These are phyloP conservation scores for Globisporangium carolinianum DNA, from an alignment of 352 stramenopile genomes.

Conservation along the genomic window DNA sequence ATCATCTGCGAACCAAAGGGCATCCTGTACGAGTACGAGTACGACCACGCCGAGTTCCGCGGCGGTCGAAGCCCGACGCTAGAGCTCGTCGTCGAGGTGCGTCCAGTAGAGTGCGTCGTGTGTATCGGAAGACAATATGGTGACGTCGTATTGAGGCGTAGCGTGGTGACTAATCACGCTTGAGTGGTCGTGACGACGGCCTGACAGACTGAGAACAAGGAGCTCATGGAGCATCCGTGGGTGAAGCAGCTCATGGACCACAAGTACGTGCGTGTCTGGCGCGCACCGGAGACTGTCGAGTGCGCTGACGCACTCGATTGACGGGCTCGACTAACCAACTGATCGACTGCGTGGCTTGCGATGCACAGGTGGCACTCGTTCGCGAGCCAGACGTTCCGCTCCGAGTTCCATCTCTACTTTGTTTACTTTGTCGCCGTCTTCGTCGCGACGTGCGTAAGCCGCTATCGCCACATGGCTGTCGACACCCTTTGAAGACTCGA, in stretches of 20 bases:
- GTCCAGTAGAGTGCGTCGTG: neutral
- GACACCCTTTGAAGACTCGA: too few species aligned
- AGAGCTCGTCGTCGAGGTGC: conserved; percentile 53
- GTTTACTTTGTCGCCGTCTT: conserved; percentile 73
- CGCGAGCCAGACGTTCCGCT: conserved; percentile 54
- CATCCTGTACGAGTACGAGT: conserved; percentile 80
- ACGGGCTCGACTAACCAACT: too few species aligned
- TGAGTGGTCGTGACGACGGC: too few species aligned
- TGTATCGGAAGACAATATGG: too few species aligned
- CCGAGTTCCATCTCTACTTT: conserved; percentile 72
- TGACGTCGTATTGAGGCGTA: neutral
- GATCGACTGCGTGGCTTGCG: too few species aligned
- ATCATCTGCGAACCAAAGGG: conserved; percentile 77
- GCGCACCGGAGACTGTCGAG: neutral
- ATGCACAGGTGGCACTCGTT: conserved; percentile 66
- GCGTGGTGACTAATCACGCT: neutral
- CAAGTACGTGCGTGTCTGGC: conserved; percentile 34
- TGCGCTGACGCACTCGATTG: too few species aligned
- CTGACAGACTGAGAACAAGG: conserved; percentile 67
- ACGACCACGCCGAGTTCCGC: conserved; percentile 66
- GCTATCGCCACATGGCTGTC: too few species aligned
- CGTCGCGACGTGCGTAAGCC: conserved; percentile 44
- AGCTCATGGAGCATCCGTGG: conserved; percentile 73
- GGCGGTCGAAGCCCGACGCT: conserved; percentile 53
- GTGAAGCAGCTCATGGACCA: conserved; percentile 68